Percentiles rank a stretch among this genome's conserved stretches.
phyloP scores from a whole-genome alignment of 495 filamentous ascomycete genomes.

The Choiromyces venosus region DNA sequence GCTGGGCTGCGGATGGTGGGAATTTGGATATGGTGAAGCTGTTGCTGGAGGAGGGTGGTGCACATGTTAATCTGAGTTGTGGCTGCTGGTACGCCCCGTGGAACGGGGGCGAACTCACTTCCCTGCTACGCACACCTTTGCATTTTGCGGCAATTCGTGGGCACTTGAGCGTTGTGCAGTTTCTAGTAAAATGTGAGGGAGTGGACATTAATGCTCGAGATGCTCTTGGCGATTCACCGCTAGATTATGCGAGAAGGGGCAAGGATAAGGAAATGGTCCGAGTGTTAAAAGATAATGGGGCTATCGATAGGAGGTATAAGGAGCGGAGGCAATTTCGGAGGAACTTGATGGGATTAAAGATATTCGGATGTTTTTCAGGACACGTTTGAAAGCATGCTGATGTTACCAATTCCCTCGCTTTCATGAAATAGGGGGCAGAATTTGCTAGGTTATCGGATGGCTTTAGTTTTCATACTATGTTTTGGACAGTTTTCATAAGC shows the following conservation, averaged over 20 bases:
- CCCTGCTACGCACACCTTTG: background rate
- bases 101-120: fast-evolving
- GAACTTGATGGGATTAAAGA: background rate
- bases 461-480: background rate
- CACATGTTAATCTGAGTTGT: background rate
- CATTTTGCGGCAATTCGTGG: background rate
- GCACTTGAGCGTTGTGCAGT: background rate
- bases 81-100: background rate
- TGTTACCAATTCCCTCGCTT: too few relatives aligned
- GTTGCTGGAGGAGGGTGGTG: background rate
- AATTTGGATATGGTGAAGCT: background rate
- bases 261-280: background rate
- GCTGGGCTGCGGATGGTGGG: background rate
- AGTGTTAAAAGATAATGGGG: background rate
- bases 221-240: background rate
- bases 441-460: background rate
- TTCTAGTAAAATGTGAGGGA: background rate
- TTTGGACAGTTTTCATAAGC: background rate
- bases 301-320: background rate
- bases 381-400: background rate
- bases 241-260: background rate
- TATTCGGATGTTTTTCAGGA: background rate
- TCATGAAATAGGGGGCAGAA: too few relatives aligned
- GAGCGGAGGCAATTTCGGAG: background rate
- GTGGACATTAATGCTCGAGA: background rate